These are phyloP conservation scores for Sechiopsis laciniata DNA, from an alignment of 306 rosid species.

Conservation along the genomic window DNA sequence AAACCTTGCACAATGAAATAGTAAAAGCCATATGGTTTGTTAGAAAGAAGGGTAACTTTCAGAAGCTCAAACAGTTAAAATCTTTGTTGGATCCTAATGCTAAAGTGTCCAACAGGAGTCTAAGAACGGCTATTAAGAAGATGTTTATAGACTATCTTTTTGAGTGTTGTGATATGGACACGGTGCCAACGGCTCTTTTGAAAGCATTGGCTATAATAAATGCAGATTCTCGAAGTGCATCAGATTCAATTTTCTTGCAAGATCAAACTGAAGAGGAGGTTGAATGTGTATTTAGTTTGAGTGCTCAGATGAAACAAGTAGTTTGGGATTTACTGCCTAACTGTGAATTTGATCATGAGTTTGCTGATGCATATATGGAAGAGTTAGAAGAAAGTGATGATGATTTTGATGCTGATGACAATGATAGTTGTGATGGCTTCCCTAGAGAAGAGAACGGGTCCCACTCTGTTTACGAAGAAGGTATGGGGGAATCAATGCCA, in stretches of 20 bases:
- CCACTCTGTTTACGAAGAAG: conserved; percentile 36
- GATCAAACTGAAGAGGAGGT: conserved; percentile 54
- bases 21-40: conserved; percentile 59
- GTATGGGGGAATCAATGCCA: conserved; percentile 54
- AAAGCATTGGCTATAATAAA: conserved; percentile 45
- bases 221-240: conserved; percentile 29
- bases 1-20: conserved; percentile 59
- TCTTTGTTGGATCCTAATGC: conserved; percentile 53
- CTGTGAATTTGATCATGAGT: conserved; percentile 48
- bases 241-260: conserved; percentile 21
- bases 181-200: conserved; percentile 46
- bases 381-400: conserved; percentile 58
- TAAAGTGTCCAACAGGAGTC: conserved; percentile 33
- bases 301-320: conserved; percentile 69
- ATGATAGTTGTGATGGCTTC: conserved; percentile 21
- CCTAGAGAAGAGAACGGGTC: conserved; percentile 24
- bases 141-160: conserved; percentile 61
- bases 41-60: conserved; percentile 27
- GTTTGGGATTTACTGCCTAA: conserved; percentile 50
- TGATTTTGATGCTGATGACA: conserved; percentile 25
- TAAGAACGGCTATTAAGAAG: conserved; percentile 42
- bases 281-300: conserved; percentile 54
- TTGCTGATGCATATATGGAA: conserved; percentile 63
- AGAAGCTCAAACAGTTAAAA: conserved; percentile 46
- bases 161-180: conserved; percentile 60